These are phyloP conservation scores for Pelargonium nanum DNA, from an alignment of 345 rosid genomes.

Conservation along the genomic window DNA sequence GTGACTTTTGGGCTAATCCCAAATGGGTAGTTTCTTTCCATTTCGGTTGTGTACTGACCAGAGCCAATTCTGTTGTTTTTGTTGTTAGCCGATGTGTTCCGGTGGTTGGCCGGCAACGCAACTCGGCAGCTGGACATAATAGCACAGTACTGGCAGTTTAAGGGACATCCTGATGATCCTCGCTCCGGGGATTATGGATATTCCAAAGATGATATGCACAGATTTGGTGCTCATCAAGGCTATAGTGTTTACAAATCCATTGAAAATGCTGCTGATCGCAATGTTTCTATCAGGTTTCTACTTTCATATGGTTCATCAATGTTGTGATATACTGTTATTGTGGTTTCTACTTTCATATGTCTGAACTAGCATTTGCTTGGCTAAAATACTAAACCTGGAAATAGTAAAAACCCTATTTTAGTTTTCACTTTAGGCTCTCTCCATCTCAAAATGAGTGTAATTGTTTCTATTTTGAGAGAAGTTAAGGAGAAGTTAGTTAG, in stretches of 20 bases:
- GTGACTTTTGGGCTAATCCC: background rate
- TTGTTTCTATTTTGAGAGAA: no score
- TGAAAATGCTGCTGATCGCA: conserved; percentile 55
- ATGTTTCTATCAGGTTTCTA: conserved; percentile 49
- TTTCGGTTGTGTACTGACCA: conserved; percentile 1
- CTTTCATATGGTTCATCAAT: background rate
- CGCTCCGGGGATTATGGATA: conserved; percentile 77
- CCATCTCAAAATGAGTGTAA: no score
- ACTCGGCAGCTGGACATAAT: conserved; percentile 56
- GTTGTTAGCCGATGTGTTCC: conserved; percentile 54
- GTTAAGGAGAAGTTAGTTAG: no score
- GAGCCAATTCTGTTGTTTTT: background rate
- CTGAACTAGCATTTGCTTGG: background rate
- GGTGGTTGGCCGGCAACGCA: conserved; percentile 69
- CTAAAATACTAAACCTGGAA: no score
- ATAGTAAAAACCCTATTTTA: no score
- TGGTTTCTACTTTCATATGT: background rate
- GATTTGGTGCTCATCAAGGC: conserved; percentile 52
- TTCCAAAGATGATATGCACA: conserved; percentile 35
- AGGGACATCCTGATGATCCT: conserved; percentile 51
- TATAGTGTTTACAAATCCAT: conserved; percentile 47
- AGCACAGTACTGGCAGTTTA: conserved; percentile 81
- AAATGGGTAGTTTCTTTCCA: background rate
- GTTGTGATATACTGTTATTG: background rate
- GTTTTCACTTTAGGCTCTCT: no score